A percentile compares a stretch with the other conserved stretches of the same genome.
These are phyloP conservation scores for Cryptococcus neoformans DNA, from an alignment of 1,284 basidiomycete genomes.

Conservation along the genomic window DNA sequence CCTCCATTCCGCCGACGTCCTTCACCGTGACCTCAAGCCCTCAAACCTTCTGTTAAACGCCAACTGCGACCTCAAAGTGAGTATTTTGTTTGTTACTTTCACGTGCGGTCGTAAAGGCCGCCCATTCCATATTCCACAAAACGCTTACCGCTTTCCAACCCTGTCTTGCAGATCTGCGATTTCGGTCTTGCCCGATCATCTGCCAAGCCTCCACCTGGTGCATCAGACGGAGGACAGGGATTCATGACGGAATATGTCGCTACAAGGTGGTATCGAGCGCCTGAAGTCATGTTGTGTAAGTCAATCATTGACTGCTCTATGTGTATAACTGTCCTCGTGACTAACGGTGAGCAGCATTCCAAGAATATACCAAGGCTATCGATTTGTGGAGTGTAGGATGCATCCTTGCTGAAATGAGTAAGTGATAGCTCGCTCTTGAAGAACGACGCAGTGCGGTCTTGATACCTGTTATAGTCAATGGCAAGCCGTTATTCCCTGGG, in stretches of 20 bases:
- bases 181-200: slow-evolving; percentile 87
- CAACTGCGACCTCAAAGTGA: slow-evolving; percentile 81
- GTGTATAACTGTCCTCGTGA: neutral
- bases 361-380: slow-evolving; percentile 88
- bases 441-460: neutral
- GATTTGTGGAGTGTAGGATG: slow-evolving; percentile 94
- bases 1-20: slow-evolving; percentile 82
- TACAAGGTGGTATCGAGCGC: slow-evolving; percentile 90
- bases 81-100: too few relatives aligned
- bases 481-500: slow-evolving; percentile 86
- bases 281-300: slow-evolving; percentile 83
- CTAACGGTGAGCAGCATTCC: slow-evolving; percentile 58
- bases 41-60: slow-evolving; percentile 89
- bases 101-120: too few relatives aligned
- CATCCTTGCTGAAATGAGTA: slow-evolving; percentile 84
- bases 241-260: slow-evolving; percentile 97
- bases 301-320: neutral
- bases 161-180: slow-evolving; percentile 64
- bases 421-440: slow-evolving; percentile 14
- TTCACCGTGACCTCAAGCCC: slow-evolving; percentile 88
- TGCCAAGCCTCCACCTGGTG: slow-evolving; percentile 67
- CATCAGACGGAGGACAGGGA: slow-evolving; percentile 69
- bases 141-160: neutral
- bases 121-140: neutral
- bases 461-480: slow-evolving; percentile 55